A percentile compares a stretch with the other conserved stretches of the same genome.
Conservation (phyloP, 768 basidiomycete genomes). For the Phylloporus arenicola region DNA sequence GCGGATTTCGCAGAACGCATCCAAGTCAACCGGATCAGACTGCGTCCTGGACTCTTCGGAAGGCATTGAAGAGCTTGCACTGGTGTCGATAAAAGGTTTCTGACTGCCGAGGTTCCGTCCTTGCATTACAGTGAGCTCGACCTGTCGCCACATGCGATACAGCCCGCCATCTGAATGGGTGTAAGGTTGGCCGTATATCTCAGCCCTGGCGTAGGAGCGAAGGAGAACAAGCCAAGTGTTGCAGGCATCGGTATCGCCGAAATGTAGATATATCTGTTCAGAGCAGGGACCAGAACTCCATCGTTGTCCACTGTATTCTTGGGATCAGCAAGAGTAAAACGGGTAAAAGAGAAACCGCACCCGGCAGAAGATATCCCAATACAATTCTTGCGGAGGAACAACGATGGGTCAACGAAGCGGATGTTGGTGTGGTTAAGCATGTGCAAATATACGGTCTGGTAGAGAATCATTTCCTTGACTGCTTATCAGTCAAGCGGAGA, state of each 20-base stretch:
- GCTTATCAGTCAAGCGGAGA: constrained; percentile 8
- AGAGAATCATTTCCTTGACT: constrained; percentile 62
- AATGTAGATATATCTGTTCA: constrained; percentile 73
- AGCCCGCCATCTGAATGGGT: constrained; percentile 61
- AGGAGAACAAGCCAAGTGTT: constrained; percentile 77
- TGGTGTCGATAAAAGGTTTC: constrained; percentile 29
- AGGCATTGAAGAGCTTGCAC: constrained; percentile 23
- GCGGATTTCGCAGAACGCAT: constrained; percentile 75
- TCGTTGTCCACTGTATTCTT: constrained; percentile 46
- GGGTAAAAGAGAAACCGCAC: constrained; percentile 34
- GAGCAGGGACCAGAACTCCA: constrained; percentile 47
- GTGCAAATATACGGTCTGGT: constrained; percentile 69
- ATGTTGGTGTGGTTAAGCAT: constrained; percentile 76
- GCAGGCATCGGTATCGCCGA: constrained; percentile 56
- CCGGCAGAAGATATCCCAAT: constrained; percentile 61
- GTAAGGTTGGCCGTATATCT: constrained; percentile 64
- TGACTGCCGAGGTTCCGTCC: constrained; percentile 65
- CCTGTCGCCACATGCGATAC: constrained; percentile 84
- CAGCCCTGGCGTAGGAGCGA: constrained; percentile 74
- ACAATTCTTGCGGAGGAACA: constrained; percentile 74
- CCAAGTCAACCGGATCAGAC: constrained; percentile 54
- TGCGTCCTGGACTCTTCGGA: constrained; percentile 35
- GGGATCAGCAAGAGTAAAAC: constrained; percentile 6
- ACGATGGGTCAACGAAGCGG: constrained; percentile 64
- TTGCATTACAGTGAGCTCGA: constrained; percentile 68